These are phyloP conservation scores for Rhynchospora tenuis DNA, from an alignment of 176 grass and related monocot genomes.

Conservation along the genomic window DNA sequence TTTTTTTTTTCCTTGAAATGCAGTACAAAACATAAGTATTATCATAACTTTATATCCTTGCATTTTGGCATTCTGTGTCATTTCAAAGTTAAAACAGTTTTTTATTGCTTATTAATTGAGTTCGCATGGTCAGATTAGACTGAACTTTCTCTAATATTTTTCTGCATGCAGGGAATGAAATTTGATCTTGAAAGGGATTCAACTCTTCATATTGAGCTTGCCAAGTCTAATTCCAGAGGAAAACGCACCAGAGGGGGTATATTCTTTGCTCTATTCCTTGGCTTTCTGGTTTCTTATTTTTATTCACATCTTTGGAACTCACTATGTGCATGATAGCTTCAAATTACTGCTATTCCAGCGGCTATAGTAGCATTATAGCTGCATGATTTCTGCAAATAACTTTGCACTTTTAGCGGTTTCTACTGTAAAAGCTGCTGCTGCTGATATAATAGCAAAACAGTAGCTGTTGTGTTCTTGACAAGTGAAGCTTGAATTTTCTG, in stretches of 20 bases:
- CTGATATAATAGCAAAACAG: background rate
- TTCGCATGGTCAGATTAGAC: background rate
- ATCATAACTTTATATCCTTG: background rate
- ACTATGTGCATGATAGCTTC: background rate
- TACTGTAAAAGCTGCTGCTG: background rate
- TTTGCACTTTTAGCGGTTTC: background rate
- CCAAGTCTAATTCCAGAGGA: slow-evolving; percentile 82
- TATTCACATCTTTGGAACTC: background rate
- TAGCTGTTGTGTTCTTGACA: background rate
- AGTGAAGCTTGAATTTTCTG: background rate
- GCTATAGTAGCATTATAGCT: background rate
- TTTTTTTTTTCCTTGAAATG: background rate
- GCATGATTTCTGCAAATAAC: background rate
- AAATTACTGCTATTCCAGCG: background rate
- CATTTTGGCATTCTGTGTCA: background rate
- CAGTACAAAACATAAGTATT: background rate
- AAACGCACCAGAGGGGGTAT: slow-evolving; percentile 81
- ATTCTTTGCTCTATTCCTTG: too few species aligned
- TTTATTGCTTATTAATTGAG: background rate
- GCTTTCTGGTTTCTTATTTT: background rate
- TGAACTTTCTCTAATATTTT: background rate
- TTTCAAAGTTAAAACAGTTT: background rate
- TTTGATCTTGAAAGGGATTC: slow-evolving; percentile 93
- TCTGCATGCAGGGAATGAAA: slow-evolving; percentile 51
- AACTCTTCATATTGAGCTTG: slow-evolving; percentile 79